A percentile compares a stretch with the other conserved stretches of the same genome.
phyloP scores from a whole-genome alignment of 148 eudicot genomes.

The Drosera capensis region DNA sequence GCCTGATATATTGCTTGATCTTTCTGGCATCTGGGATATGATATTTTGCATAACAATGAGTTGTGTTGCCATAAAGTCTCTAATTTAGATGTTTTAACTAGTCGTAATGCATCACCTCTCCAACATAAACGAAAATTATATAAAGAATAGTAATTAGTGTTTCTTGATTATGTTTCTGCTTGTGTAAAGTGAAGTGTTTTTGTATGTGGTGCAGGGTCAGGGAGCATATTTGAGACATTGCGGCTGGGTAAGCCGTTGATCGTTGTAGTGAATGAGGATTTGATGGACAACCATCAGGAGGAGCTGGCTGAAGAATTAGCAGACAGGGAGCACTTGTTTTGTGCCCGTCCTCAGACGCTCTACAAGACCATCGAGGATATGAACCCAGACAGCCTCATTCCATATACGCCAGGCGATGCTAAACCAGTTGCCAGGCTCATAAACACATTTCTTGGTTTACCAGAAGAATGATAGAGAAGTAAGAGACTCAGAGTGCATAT shows the following conservation, averaged over 20 bases:
- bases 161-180: neutral
- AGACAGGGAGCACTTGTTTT: slow-evolving; percentile 57
- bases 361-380: slow-evolving; percentile 24
- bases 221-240: slow-evolving; percentile 86
- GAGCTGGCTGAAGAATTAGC: slow-evolving; percentile 89
- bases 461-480: slow-evolving; percentile 26
- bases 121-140: too few relatives aligned
- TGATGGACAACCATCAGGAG: slow-evolving; percentile 92
- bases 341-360: slow-evolving; percentile 62
- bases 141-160: too few relatives aligned
- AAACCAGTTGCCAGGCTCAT: slow-evolving; percentile 67
- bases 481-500: too few relatives aligned
- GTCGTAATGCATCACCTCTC: too few relatives aligned
- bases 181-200: neutral
- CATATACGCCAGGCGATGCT: slow-evolving; percentile 68
- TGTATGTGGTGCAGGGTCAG: slow-evolving; percentile 41
- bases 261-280: slow-evolving; percentile 84
- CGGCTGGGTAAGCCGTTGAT: slow-evolving; percentile 46
- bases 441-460: slow-evolving; percentile 53
- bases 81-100: too few relatives aligned
- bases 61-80: too few relatives aligned
- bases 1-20: too few relatives aligned
- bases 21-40: too few relatives aligned
- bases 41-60: too few relatives aligned
- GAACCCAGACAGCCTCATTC: slow-evolving; percentile 37